Conservation (phyloP, 2,329 filamentous ascomycete genomes). For the Paecilomyces niveus region DNA sequence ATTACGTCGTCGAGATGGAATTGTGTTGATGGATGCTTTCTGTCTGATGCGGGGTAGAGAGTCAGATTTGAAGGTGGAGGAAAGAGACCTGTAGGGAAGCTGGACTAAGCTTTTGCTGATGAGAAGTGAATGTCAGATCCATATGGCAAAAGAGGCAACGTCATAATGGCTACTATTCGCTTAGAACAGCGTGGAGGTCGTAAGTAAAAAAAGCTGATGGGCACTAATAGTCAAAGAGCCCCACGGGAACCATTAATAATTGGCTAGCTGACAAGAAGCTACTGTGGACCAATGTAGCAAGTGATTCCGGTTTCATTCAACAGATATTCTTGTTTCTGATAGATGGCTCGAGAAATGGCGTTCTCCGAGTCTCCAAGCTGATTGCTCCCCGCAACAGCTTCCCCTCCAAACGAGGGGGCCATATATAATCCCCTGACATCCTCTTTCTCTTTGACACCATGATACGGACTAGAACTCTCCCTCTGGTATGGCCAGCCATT, state of each 20-base stretch:
- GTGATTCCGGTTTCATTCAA: background rate
- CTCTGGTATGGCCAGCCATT: background rate
- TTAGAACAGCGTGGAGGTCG: too few relatives aligned
- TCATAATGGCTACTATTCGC: background rate
- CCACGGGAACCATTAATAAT: background rate
- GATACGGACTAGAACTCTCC: background rate
- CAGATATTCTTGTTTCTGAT: background rate
- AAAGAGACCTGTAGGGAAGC: background rate
- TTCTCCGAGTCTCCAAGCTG: background rate
- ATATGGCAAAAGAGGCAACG: background rate
- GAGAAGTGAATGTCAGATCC: background rate
- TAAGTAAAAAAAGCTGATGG: background rate
- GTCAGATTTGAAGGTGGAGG: background rate
- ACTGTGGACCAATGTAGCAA: background rate
- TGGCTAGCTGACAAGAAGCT: background rate
- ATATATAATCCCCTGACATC: background rate
- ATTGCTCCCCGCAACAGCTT: background rate
- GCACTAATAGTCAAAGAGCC: background rate
- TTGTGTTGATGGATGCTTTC: background rate
- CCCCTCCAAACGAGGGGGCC: background rate
- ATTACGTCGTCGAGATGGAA: too few relatives aligned
- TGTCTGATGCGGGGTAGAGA: background rate
- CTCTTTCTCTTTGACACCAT: background rate
- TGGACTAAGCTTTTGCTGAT: background rate
- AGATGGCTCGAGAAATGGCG: background rate